Evolutionary conservation across 164 flowering plant genomes (phyloP).

Genomic region (Umbilicus rupestris): DNA sequence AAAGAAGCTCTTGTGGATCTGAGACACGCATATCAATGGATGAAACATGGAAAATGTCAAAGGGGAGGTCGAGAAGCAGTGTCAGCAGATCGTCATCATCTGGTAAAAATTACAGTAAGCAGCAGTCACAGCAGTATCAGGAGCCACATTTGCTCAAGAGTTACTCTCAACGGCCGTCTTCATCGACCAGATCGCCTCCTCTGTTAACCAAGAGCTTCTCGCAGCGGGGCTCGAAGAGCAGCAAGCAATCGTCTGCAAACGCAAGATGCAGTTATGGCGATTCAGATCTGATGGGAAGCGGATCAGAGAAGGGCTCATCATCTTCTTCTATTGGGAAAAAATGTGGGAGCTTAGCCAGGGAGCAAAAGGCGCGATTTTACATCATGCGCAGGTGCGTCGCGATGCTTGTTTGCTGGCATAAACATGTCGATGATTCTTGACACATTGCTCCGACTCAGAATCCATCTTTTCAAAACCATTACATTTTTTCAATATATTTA

Average conservation of each 20-base stretch:
- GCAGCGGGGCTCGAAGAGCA: background rate
- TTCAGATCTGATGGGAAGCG: background rate
- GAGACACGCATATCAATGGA: background rate
- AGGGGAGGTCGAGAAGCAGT: conserved; percentile 4
- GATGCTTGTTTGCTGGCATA: conserved; percentile 2
- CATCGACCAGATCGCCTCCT: background rate
- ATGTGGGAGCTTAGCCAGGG: conserved; percentile 1
- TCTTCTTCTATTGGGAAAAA: background rate
- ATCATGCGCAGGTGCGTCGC: conserved; percentile 3
- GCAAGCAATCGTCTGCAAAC: background rate
- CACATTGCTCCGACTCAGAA: background rate
- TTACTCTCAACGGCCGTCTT: background rate
- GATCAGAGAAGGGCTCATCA: background rate
- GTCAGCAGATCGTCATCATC: background rate
- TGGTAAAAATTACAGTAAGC: background rate
- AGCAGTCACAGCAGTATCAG: background rate
- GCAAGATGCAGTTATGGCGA: background rate
- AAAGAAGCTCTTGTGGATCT: background rate
- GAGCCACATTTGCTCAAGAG: conserved; percentile 7
- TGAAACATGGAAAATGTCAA: background rate
- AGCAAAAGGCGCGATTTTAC: conserved; percentile 1
- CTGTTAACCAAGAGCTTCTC: background rate
- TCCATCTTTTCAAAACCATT: background rate
- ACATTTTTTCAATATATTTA: background rate
- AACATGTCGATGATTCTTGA: conserved; percentile 3